A percentile compares a stretch with the other conserved stretches of the same genome.
Evolutionary conservation across 805 yeast species (phyloP).

Genomic region (Kodamaea lidongshanica): DNA sequence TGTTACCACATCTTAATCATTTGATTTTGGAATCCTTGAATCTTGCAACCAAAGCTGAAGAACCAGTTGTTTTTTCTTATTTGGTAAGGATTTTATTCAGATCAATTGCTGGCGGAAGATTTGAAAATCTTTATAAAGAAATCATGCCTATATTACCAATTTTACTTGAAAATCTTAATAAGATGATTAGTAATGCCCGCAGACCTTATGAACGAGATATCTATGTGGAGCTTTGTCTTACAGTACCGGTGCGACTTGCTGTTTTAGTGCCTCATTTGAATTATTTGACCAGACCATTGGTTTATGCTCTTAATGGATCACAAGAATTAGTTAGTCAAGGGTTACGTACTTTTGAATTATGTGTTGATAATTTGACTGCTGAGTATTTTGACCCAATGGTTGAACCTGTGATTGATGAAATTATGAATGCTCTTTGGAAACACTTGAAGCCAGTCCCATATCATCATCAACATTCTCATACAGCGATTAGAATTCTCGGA

Average conservation of each 20-base stretch:
- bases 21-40: constrained; percentile 75
- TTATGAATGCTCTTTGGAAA: constrained; percentile 88
- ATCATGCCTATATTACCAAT: constrained; percentile 88
- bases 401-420: constrained; percentile 92
- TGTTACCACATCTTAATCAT: constrained; percentile 81
- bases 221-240: constrained; percentile 88
- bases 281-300: constrained; percentile 85
- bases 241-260: constrained; percentile 91
- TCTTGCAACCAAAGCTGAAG: constrained; percentile 76
- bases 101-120: constrained; percentile 94
- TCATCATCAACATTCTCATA: constrained; percentile 91
- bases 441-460: constrained; percentile 89
- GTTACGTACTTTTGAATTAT: constrained; percentile 83
- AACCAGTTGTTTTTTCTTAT: constrained; percentile 85
- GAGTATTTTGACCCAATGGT: constrained; percentile 96
- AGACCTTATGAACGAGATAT: constrained; percentile 88
- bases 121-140: constrained; percentile 87
- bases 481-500: constrained; percentile 87
- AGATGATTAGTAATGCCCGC: constrained; percentile 75
- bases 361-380: constrained; percentile 94
- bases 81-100: constrained; percentile 84
- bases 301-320: constrained; percentile 80
- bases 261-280: constrained; percentile 90
- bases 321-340: constrained; percentile 95
- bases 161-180: constrained; percentile 75